Evolutionary conservation across 2,329 filamentous ascomycete genomes (phyloP).

Genomic region (Sclerotinia minor): DNA sequence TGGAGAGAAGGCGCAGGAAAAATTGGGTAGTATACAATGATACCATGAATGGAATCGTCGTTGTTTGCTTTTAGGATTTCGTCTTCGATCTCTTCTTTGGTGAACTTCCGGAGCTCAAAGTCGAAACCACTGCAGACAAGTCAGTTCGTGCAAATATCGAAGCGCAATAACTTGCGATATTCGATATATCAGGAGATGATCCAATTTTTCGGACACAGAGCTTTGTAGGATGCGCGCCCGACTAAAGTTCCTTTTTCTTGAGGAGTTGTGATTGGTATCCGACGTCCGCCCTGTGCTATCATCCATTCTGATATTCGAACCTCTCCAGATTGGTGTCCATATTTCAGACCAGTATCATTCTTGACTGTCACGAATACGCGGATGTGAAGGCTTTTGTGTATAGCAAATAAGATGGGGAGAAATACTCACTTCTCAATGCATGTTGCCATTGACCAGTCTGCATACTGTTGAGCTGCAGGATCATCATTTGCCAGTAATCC

Average conservation of each 20-base stretch:
- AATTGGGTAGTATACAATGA: slow-evolving; percentile 98
- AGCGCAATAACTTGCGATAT: not conserved
- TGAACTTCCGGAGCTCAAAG: slow-evolving; percentile 80
- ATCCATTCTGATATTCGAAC: not conserved
- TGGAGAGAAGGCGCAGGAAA: slow-evolving; percentile 77
- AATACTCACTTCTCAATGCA: slow-evolving; percentile 84
- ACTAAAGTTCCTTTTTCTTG: not conserved
- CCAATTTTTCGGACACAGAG: not conserved
- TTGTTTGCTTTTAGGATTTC: slow-evolving; percentile 81
- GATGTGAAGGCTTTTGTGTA: not conserved
- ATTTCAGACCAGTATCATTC: not conserved
- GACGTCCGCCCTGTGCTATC: not conserved
- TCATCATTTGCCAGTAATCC: slow-evolving; percentile 93
- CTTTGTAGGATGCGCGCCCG: not conserved
- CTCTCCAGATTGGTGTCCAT: no score
- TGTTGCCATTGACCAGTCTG: slow-evolving; percentile 96
- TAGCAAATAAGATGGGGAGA: slow-evolving; percentile 9
- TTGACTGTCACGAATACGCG: not conserved
- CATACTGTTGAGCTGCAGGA: slow-evolving; percentile 88
- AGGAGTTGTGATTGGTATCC: not conserved
- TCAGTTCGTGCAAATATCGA: slow-evolving; percentile 12
- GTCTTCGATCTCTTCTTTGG: slow-evolving; percentile 88
- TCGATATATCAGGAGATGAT: not conserved
- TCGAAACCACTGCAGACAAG: slow-evolving; percentile 69
- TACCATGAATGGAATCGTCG: slow-evolving; percentile 74